A percentile compares a stretch with the other conserved stretches of the same genome.
Evolutionary conservation across 768 basidiomycete species (phyloP).

Genomic region (Tricholoma saponaceum): DNA sequence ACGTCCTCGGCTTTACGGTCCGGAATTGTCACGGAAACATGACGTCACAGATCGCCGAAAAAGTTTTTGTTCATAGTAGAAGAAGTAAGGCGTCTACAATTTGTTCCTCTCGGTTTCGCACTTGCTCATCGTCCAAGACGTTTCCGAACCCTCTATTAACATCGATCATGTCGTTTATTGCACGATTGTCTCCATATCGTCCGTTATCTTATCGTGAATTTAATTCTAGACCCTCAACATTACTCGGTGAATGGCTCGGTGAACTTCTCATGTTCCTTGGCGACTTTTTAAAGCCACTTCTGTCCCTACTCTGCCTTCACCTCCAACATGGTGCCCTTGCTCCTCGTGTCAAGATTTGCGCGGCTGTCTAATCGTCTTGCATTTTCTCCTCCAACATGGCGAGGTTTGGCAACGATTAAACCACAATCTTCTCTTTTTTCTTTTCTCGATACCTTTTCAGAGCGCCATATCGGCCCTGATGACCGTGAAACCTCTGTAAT

Average conservation of each 20-base stretch:
- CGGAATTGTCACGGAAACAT: constrained; percentile 5
- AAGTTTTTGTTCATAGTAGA: constrained; percentile 33
- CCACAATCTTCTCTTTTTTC: constrained; percentile 65
- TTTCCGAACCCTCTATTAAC: not conserved
- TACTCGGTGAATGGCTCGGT: constrained; percentile 61
- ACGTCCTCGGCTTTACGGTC: not conserved
- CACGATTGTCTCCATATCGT: not conserved
- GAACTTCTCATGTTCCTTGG: constrained; percentile 30
- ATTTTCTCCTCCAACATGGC: constrained; percentile 7
- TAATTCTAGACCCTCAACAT: constrained; percentile 17
- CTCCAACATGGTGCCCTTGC: constrained; percentile 29
- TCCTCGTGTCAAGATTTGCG: constrained; percentile 21
- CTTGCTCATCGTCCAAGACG: constrained; percentile 7
- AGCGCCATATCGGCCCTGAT: constrained; percentile 92
- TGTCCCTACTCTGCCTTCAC: constrained; percentile 21
- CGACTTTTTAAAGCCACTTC: constrained; percentile 18
- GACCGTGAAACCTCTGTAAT: constrained; percentile 74
- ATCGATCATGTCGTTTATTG: not conserved
- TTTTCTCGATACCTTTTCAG: constrained; percentile 84
- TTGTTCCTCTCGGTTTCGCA: not conserved
- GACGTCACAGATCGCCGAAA: constrained; percentile 37
- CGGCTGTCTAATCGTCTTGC: constrained; percentile 12
- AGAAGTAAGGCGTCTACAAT: constrained; percentile 5
- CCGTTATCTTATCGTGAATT: constrained; percentile 11
- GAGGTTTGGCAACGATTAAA: constrained; percentile 55